Conservation (phyloP, 1,284 basidiomycete species). For the Trichosporon ovoides region DNA sequence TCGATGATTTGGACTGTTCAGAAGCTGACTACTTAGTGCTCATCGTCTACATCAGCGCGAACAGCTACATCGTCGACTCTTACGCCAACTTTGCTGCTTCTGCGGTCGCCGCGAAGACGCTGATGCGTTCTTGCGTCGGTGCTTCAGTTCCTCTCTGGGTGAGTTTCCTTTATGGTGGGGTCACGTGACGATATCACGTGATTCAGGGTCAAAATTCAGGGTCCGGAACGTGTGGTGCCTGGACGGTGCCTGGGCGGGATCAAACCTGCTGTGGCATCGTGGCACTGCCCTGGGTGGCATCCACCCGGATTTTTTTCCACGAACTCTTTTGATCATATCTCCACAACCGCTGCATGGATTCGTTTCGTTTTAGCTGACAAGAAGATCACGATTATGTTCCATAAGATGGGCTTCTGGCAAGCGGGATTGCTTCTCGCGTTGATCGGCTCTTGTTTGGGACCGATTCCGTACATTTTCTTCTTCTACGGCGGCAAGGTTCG, state of each 20-base stretch:
- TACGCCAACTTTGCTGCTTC: conserved; percentile 40
- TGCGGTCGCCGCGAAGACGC: conserved; percentile 53
- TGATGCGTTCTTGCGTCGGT: conserved; percentile 51
- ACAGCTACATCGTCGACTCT: conserved; percentile 41
- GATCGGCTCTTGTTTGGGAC: conserved; percentile 28
- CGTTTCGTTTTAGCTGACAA: background rate
- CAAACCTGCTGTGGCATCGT: background rate
- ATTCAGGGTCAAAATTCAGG: background rate
- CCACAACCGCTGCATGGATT: background rate
- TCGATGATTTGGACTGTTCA: conserved; percentile 15
- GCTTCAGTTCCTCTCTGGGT: conserved; percentile 43
- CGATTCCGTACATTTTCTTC: conserved; percentile 42
- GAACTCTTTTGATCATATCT: background rate
- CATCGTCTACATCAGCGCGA: conserved; percentile 44
- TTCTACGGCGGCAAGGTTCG: conserved; percentile 36
- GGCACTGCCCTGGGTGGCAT: background rate
- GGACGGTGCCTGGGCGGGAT: background rate
- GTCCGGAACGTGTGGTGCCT: no score
- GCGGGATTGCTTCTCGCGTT: conserved; percentile 37
- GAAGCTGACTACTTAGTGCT: conserved; percentile 27
- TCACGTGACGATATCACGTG: background rate
- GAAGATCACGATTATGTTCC: conserved; percentile 12
- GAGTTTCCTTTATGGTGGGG: conserved; percentile 24
- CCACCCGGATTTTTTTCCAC: background rate
- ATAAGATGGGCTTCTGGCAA: conserved; percentile 37